A percentile compares a stretch with the other conserved stretches of the same genome.
These are phyloP conservation scores for Metschnikowia gelsemii DNA, from an alignment of 805 yeast species.

Conservation along the genomic window DNA sequence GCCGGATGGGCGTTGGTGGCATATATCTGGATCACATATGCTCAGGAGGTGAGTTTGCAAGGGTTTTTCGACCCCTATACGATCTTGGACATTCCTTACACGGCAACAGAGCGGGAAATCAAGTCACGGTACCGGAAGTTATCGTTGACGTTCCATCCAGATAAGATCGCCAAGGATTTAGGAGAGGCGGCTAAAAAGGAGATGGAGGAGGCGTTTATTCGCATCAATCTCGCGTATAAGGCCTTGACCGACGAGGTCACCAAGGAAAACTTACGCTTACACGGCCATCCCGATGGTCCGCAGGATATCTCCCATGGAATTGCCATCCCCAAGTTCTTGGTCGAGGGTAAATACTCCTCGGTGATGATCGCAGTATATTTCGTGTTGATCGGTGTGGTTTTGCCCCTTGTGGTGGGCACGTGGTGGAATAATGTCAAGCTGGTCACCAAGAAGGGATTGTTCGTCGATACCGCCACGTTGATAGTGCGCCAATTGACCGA, in stretches of 20 bases:
- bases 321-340: conserved; percentile 88
- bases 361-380: conserved; percentile 64
- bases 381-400: conserved; percentile 66
- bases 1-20: conserved; percentile 65
- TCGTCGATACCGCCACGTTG: conserved; percentile 76
- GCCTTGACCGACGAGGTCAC: conserved; percentile 89
- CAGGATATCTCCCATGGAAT: conserved; percentile 88
- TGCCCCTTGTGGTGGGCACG: conserved; percentile 76
- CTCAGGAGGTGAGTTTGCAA: conserved; percentile 46
- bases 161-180: conserved; percentile 70
- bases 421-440: conserved; percentile 90
- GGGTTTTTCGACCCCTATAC: conserved; percentile 87
- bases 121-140: conserved; percentile 82
- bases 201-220: conserved; percentile 74
- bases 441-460: conserved; percentile 79
- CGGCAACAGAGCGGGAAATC: conserved; percentile 72
- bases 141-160: conserved; percentile 90
- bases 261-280: conserved; percentile 75
- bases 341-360: conserved; percentile 76
- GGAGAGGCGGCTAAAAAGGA: conserved; percentile 53
- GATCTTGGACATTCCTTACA: conserved; percentile 67
- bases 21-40: conserved; percentile 35
- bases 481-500: conserved; percentile 74
- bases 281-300: conserved; percentile 98
- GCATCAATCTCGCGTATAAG: conserved; percentile 88